Conservation (phyloP, 345 rosid species). For the Pseudoturritis turrita region DNA sequence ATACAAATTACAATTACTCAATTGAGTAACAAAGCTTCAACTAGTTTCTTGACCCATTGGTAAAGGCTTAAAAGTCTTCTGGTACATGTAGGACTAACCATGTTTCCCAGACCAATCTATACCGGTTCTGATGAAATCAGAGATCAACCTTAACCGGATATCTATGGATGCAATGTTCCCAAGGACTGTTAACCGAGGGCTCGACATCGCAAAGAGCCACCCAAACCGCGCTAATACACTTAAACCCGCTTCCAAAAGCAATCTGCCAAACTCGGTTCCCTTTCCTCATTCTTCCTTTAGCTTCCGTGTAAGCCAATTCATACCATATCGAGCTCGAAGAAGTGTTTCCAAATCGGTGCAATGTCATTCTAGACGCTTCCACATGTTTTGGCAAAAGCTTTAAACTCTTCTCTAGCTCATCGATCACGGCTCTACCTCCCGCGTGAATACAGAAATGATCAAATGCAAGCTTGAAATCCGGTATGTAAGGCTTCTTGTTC, state of each 20-base stretch:
- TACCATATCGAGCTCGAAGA: constrained; percentile 94
- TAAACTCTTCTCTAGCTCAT: constrained; percentile 83
- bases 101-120: background rate
- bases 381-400: constrained; percentile 64
- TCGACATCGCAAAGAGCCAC: constrained; percentile 51
- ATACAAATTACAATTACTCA: background rate
- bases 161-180: constrained; percentile 66
- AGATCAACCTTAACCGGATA: constrained; percentile 55
- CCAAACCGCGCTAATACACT: constrained; percentile 91
- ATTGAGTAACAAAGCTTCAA: background rate
- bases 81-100: background rate
- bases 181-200: constrained; percentile 53
- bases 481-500: constrained; percentile 56
- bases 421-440: constrained; percentile 86
- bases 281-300: constrained; percentile 70
- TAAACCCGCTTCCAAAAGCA: constrained; percentile 88
- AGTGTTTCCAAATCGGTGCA: constrained; percentile 88
- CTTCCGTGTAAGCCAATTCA: constrained; percentile 79
- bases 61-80: background rate
- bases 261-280: constrained; percentile 85
- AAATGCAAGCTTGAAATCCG: constrained; percentile 87
- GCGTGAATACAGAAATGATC: constrained; percentile 90
- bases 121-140: background rate
- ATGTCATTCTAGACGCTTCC: constrained; percentile 84
- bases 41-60: background rate